Conservation (phyloP, 441 rosid species). For the Mallotus repandus region DNA sequence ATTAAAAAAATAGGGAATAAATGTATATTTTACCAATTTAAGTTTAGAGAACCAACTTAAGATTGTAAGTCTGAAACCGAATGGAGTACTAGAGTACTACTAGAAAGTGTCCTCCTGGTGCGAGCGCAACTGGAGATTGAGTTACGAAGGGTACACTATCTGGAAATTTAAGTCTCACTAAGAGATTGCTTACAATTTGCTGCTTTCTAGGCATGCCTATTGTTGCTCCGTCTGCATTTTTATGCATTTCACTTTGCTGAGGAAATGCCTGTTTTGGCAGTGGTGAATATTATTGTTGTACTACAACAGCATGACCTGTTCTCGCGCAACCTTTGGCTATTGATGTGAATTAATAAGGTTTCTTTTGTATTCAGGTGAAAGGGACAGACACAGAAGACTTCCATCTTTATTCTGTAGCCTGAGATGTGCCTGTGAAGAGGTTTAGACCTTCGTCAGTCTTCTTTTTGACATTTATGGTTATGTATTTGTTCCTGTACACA, state of each 20-base stretch:
- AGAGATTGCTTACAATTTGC: neutral
- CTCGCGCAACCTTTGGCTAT: neutral
- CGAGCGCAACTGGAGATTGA: too few relatives aligned
- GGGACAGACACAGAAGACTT: constrained; percentile 4
- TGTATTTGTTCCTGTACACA: neutral
- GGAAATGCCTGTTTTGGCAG: too few relatives aligned
- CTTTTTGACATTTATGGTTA: neutral
- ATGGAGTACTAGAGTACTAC: too few relatives aligned
- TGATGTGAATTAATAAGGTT: neutral
- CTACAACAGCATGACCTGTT: too few relatives aligned
- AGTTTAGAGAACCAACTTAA: neutral
- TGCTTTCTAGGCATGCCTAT: too few relatives aligned
- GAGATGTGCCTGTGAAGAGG: neutral
- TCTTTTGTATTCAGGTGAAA: neutral
- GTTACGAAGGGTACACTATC: neutral
- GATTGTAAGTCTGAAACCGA: neutral
- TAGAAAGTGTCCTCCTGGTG: too few relatives aligned
- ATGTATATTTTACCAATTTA: neutral
- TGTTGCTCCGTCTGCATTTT: neutral
- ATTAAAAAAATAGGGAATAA: neutral
- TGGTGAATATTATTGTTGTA: too few relatives aligned
- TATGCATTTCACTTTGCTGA: neutral
- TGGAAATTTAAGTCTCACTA: neutral
- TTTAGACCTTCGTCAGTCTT: neutral
- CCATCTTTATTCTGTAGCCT: neutral